phyloP scores from a whole-genome alignment of 192 early-diverging fungal genomes.

The Mortierella claussenii region DNA sequence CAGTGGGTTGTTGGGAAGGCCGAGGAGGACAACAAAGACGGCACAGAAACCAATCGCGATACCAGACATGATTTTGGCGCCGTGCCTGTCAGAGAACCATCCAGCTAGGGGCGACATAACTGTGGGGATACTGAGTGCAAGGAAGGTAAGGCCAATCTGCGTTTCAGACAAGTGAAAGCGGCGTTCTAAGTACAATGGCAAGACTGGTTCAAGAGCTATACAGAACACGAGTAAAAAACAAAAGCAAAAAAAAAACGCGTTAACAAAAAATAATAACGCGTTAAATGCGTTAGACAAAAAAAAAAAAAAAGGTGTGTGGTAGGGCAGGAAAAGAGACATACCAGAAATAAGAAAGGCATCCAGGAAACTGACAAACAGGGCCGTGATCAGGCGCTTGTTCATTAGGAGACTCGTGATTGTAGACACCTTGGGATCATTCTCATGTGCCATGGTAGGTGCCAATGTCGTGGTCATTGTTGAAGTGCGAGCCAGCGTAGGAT shows the following conservation, averaged over 20 bases:
- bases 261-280: too few relatives aligned
- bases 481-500: background rate
- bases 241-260: background rate
- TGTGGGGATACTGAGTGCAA: slow-evolving; percentile 50
- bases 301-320: background rate
- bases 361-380: slow-evolving; percentile 26
- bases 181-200: slow-evolving; percentile 44
- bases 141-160: slow-evolving; percentile 50
- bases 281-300: too few relatives aligned
- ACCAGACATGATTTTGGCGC: slow-evolving; percentile 48
- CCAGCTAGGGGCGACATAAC: slow-evolving; percentile 53
- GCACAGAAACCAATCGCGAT: slow-evolving; percentile 22
- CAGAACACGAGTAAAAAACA: too few relatives aligned
- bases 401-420: slow-evolving; percentile 19
- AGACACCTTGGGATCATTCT: slow-evolving; percentile 13
- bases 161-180: slow-evolving; percentile 52
- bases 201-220: slow-evolving; percentile 58
- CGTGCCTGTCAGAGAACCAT: slow-evolving; percentile 57
- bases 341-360: slow-evolving; percentile 37
- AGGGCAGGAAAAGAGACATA: background rate
- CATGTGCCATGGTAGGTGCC: too few relatives aligned
- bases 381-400: slow-evolving; percentile 32
- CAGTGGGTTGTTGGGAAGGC: slow-evolving; percentile 25
- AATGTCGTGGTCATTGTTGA: background rate
- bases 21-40: slow-evolving; percentile 19